These are phyloP conservation scores for Ambrosiella beaveri DNA, from an alignment of 2,329 filamentous ascomycete species.

Conservation along the genomic window DNA sequence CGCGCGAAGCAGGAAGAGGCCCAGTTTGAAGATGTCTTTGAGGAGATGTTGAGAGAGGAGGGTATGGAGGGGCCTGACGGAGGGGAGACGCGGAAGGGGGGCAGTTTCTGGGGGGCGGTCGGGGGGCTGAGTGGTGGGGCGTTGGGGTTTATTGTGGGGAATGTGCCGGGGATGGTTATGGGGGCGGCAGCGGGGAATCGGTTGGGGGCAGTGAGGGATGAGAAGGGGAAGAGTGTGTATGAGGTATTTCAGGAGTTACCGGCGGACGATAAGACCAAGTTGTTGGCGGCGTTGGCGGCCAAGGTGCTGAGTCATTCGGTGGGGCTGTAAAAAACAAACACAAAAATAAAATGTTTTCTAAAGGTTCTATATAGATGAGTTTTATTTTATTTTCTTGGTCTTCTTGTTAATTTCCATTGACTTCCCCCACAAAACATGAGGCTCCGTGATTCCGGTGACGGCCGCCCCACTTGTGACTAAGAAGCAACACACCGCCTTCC, in stretches of 20 bases:
- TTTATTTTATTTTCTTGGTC: neutral
- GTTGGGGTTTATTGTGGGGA: constrained; percentile 87
- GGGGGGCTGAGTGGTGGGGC: constrained; percentile 77
- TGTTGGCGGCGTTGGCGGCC: constrained; percentile 69
- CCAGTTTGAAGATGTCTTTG: constrained; percentile 77
- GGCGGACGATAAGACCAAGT: constrained; percentile 58
- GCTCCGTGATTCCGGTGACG: neutral
- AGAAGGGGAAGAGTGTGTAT: constrained; percentile 89
- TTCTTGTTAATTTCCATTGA: neutral
- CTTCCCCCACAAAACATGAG: neutral
- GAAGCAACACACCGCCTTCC: neutral
- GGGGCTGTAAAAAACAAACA: constrained; percentile 25
- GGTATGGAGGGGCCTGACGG: constrained; percentile 55
- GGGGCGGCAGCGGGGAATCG: constrained; percentile 86
- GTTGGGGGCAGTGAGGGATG: constrained; percentile 75
- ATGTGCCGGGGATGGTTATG: constrained; percentile 74
- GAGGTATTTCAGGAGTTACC: constrained; percentile 76
- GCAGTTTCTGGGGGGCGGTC: constrained; percentile 70
- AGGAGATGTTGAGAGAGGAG: constrained; percentile 81
- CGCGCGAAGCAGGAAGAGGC: constrained; percentile 46
- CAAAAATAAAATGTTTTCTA: neutral
- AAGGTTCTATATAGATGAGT: too few species aligned
- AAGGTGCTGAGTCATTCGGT: constrained; percentile 74
- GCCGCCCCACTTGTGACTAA: neutral
- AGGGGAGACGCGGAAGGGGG: constrained; percentile 13